Evolutionary conservation across 2,329 filamentous ascomycete genomes (phyloP), one percentile per base, ranked within the genome.

Genomic region (Biscogniauxia sp.): DNA sequence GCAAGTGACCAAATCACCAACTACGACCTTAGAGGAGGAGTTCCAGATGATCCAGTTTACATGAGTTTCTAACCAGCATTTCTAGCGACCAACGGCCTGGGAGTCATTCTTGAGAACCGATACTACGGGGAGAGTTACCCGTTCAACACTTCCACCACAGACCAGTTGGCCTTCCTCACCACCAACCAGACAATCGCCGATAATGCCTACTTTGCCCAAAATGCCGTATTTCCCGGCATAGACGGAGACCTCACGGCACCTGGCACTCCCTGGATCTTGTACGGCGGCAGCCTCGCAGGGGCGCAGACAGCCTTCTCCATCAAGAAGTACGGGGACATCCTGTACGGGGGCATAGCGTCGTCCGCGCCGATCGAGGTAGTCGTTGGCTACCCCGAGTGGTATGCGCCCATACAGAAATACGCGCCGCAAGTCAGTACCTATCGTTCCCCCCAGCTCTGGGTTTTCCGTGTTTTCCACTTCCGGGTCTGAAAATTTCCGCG

Each of bases 121-220:
- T 81, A 81, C 64, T 83, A 83, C 63, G 81, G 81, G 25, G 57
- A 78, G 26, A 82, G 79, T 62, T 83, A 74, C 59, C 81, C 81
- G 0, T 81, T 77, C 61, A 76, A 78, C 19, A 76, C 74, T 17
- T 79, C 77, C 37, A 79, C 78, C 1, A 82, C 80, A 3, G 81
- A 84, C 63, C 72, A 82, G 56, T 66, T 84, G 61, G 71, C 75
- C 11, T 83, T 79, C 63, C 68, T 83, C 62, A 81, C 80, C 8
- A 83, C 79, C 2, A 80, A 82, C 63, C 80, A 84, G 66, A 81
- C 79, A 0, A 79, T 83, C 64, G 81, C 80, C 15, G 81, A 83
- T 61, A 82, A 82, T 65, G 78, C 76, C 15, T 80, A 81, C 67
- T 82, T 84, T 66, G 80, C 80, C 23, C 75, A 80, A 59, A 75